Conservation (phyloP, 1,284 basidiomycete species). For the Volvariella surrecta region DNA sequence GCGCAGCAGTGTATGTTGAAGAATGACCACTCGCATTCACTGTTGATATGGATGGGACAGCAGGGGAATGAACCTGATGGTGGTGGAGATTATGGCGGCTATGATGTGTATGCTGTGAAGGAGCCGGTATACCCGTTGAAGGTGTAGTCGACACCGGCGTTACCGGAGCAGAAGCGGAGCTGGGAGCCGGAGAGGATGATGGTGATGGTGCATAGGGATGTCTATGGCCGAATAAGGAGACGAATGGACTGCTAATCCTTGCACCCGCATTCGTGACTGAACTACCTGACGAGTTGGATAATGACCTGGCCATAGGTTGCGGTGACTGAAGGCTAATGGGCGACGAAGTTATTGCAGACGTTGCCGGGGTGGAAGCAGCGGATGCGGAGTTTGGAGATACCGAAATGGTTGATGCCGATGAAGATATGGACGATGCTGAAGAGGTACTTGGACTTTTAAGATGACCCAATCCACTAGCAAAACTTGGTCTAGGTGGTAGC, state of each 20-base stretch:
- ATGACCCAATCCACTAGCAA: too few relatives aligned
- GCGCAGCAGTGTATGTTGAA: too few relatives aligned
- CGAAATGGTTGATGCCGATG: not conserved
- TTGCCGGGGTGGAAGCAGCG: not conserved
- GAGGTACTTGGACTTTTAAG: not conserved
- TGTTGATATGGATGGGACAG: too few relatives aligned
- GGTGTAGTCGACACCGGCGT: too few relatives aligned
- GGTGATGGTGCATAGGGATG: conserved; percentile 25
- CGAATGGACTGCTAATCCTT: conserved; percentile 2
- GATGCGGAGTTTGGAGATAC: not conserved
- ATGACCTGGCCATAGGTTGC: too few relatives aligned
- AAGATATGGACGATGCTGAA: conserved; percentile 10
- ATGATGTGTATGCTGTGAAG: conserved; percentile 1
- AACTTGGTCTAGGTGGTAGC: conserved; percentile 51
- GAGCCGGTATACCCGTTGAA: too few relatives aligned
- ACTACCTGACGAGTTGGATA: too few relatives aligned
- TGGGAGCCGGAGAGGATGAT: conserved; percentile 27
- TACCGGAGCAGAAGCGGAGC: conserved; percentile 18
- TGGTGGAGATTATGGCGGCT: conserved; percentile 12
- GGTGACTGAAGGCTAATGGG: too few relatives aligned
- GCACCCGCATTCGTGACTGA: too few relatives aligned
- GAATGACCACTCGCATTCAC: too few relatives aligned
- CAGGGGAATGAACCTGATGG: conserved; percentile 14
- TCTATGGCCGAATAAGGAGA: conserved; percentile 5
- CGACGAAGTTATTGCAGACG: not conserved